Evolutionary conservation across 805 yeast species (phyloP), one percentile per base, ranked within the genome.

Genomic region (Ogataea corticis): DNA sequence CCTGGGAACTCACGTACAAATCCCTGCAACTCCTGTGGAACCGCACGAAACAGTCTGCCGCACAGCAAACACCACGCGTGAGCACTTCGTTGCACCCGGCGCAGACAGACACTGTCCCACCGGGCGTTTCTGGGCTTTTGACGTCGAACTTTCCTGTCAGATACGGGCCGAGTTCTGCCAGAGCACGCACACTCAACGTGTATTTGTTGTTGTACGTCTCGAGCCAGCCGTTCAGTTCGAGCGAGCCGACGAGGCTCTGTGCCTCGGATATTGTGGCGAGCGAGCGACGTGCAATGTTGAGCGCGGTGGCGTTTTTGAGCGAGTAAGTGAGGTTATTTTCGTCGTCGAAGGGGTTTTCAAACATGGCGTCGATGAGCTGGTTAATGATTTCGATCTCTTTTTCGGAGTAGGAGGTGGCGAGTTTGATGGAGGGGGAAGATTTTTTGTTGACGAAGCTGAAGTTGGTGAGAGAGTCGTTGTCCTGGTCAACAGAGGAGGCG

Each of bases 171-270:
- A 82, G 62, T 51, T 82, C 87, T 11, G 75, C 63, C 7, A 80
- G 48, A 1, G 75, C 57, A 19, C 77, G 59, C 1, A 71, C 52
- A 3, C 80, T 72, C 15, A 61, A 64, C 41, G 57, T 67, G 52
- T 53, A 77, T 34, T 48, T 65, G 50, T 62, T 69, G 50, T 44
- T 56, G 54, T 35, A 50, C 38, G 55, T 68, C 55, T 68, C 71
- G 7, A 81, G 59, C 85, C 85, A 80, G n/a, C 80, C 83, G 41
- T 71, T 75, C 39, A 71, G 70, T 13, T 74, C 71, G 7, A 80
- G 56, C 15, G 61, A 51, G 9, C 54, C 63, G 9, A 80, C 51
- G 21, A 79, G 67, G 1, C 41, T 46, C n/a, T 68, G 65, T 0
- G 77, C 66, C 28, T 78, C 65, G 47, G 32, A 52, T 50, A 25